Evolutionary conservation across 495 filamentous ascomycete species (phyloP).

Genomic region (Hypoxylon subgilvum): DNA sequence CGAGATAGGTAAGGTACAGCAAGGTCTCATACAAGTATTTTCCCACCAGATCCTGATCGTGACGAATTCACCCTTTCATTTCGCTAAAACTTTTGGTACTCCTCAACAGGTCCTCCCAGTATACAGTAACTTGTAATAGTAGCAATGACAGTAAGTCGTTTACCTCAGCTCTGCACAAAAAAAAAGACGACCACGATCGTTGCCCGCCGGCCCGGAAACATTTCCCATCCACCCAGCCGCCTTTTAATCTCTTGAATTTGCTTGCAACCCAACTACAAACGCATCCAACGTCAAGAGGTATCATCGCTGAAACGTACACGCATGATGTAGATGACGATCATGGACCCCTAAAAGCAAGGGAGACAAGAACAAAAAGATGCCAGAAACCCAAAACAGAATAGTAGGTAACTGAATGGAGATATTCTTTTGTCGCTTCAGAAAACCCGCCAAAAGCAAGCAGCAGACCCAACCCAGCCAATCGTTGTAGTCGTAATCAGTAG

Average conservation of each 20-base stretch:
- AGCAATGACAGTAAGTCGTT: constrained; percentile 7
- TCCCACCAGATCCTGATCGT: constrained; percentile 11
- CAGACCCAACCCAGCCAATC: constrained; percentile 23
- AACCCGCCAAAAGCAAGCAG: constrained; percentile 5
- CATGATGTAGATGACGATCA: constrained; percentile 28
- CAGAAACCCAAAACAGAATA: neutral
- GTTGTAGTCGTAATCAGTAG: constrained; percentile 8
- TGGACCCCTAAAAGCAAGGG: constrained; percentile 34
- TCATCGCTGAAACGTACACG: constrained; percentile 37
- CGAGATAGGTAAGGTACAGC: neutral
- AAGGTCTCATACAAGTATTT: constrained; percentile 12
- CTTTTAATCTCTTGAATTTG: constrained; percentile 22
- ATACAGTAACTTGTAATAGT: constrained; percentile 14
- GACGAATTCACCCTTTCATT: constrained; percentile 22
- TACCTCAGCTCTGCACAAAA: too few species aligned
- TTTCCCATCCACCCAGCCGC: constrained; percentile 14
- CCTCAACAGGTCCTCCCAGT: neutral
- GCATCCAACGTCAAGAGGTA: constrained; percentile 36
- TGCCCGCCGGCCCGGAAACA: constrained; percentile 30
- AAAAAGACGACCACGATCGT: constrained; percentile 9
- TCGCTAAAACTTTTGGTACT: constrained; percentile 7
- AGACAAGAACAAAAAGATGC: neutral
- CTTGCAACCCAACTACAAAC: constrained; percentile 30
- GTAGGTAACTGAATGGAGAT: constrained; percentile 4
- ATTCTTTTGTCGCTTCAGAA: constrained; percentile 16